Conservation (phyloP, 768 basidiomycete genomes). For the Russula emetica region DNA sequence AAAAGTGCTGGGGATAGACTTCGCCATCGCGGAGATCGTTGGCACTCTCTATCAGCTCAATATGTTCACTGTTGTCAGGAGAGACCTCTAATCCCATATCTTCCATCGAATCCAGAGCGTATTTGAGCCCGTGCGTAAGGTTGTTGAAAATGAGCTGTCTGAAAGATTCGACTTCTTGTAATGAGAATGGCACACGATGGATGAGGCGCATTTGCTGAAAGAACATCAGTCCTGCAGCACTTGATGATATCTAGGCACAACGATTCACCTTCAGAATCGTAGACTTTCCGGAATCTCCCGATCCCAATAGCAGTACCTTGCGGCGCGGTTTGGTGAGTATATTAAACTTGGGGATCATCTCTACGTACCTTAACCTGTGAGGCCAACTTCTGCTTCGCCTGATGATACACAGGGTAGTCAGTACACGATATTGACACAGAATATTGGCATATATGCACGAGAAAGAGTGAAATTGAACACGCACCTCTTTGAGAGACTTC, state of each 20-base stretch:
- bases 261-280: conserved; percentile 74
- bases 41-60: conserved; percentile 63
- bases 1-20: conserved; percentile 66
- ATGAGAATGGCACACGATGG: conserved; percentile 77
- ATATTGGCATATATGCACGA: conserved; percentile 14
- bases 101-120: conserved; percentile 82
- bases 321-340: background rate
- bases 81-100: conserved; percentile 77
- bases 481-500: conserved; percentile 71
- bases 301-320: conserved; percentile 84
- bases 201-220: conserved; percentile 94
- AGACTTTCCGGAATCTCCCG: conserved; percentile 91
- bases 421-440: background rate
- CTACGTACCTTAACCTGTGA: conserved; percentile 66
- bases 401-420: background rate
- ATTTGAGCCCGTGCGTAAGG: conserved; percentile 77
- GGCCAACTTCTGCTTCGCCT: conserved; percentile 44
- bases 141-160: conserved; percentile 93
- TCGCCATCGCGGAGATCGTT: conserved; percentile 75
- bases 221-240: conserved; percentile 10
- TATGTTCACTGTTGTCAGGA: conserved; percentile 51
- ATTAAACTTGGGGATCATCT: background rate
- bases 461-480: conserved; percentile 28
- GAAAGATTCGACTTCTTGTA: conserved; percentile 80
- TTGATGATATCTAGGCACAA: background rate